Percentiles rank a stretch among this genome's conserved stretches.
Evolutionary conservation across 805 yeast species (phyloP).

Genomic region (Spathaspora sp.): DNA sequence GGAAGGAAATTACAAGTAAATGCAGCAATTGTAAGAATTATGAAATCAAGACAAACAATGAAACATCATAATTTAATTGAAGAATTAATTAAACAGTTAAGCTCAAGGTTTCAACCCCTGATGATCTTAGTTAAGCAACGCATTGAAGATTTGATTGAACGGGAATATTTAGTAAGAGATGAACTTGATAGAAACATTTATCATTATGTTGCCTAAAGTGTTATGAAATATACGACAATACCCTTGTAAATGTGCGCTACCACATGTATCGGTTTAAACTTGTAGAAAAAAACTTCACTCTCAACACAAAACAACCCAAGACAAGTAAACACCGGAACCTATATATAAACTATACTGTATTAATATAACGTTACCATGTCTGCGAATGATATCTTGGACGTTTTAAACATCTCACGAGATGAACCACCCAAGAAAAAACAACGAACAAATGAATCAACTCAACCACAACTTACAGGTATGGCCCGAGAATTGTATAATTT

Average conservation of each 20-base stretch:
- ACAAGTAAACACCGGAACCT: too few relatives aligned
- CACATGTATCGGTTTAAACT: too few relatives aligned
- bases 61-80: conserved; percentile 64
- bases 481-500: conserved; percentile 85
- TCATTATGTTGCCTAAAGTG: conserved; percentile 58
- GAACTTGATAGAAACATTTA: conserved; percentile 55
- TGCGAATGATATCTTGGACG: conserved; percentile 67
- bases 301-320: too few relatives aligned
- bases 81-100: conserved; percentile 59
- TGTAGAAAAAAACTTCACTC: too few relatives aligned
- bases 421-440: conserved; percentile 42
- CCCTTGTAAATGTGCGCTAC: too few relatives aligned
- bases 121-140: conserved; percentile 66
- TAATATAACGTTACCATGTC: conserved; percentile 16
- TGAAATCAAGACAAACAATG: conserved; percentile 68
- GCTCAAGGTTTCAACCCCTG: conserved; percentile 65
- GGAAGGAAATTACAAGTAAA: conserved; percentile 68
- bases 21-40: conserved; percentile 84
- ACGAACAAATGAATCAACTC: conserved; percentile 19
- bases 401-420: conserved; percentile 61
- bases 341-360: too few relatives aligned
- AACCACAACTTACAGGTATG: conserved; percentile 53
- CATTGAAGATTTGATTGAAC: conserved; percentile 70
- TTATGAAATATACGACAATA: not conserved
- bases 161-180: conserved; percentile 78